Evolutionary conservation across 306 rosid species (phyloP), one percentile per base, ranked within the genome.

Genomic region (Senna siamea): DNA sequence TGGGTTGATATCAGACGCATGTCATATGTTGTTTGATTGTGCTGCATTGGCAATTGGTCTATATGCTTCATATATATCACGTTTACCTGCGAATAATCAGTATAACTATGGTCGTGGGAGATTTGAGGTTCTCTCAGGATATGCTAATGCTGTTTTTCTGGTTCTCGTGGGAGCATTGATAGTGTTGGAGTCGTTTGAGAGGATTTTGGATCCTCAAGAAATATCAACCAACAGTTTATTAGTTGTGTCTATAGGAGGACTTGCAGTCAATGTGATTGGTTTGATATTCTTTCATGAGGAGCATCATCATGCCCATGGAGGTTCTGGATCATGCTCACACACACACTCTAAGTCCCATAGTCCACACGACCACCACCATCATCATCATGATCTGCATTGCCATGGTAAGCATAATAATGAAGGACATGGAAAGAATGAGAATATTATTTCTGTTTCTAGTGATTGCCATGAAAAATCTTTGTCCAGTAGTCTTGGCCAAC

Each of bases 11-110:
- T 84, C 93, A 5, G 93, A 89, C 82, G 93, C 90, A 1, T 89
- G 93, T 74, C 98, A 93, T 77, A 93, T 93, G 98, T 80, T 93
- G 89, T 93, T 93, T 81, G 98, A 93, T 78, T 93, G 98, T 85
- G 98, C 96, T 84, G 98, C 98, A 65, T 78, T 93, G 80, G 97
- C 98, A 7, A 89, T 93, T 80, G 98, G 98, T 70, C 58, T 93
- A 44, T 93, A 93, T 79, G 98, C 98, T 66, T 93, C 97, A 0
- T 93, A 93, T 81, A 91, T 93, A 67, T 93, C 98, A 3, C 91
- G 96, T 53, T 83, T 93, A 60, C 98, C 97, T 32, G 97, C 98
- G 0, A 93, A 91, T 83, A 53, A 38, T 60, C 87, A 84, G 75
- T 88, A 75, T 62, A 88, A 86, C 63, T 88, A 86, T 17, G 90